Evolutionary conservation across 805 yeast genomes (phyloP), one percentile per base, ranked within the genome.

Genomic region (Cyberlindnera petersonii): DNA sequence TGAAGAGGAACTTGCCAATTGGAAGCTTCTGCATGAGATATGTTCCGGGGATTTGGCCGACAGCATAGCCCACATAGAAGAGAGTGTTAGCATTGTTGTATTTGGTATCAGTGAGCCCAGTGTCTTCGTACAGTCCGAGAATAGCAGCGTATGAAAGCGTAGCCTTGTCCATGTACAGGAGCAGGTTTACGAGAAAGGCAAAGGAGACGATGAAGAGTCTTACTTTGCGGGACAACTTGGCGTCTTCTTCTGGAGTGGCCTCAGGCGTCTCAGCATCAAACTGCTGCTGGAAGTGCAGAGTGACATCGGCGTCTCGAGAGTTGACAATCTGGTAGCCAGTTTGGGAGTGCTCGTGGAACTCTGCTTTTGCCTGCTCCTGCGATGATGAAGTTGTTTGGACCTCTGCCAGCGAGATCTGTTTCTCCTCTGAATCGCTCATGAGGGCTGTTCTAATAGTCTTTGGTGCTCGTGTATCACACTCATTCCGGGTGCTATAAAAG

Each of bases 91-190:
- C 60, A 39, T 72, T 70, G 46, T 71, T 69, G 52, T 71, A 75
- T 35, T 61, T 62, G 35, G 63, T 48, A 46, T 69, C 69, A 20
- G 60, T 58, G 20, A 76, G 50, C 3, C 68, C 66, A 2, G 75
- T 71, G 40, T 69, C 75, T 7, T 60, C 66, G 56, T 64, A 72
- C 20, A 75, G 55, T 1, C 70, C 79, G 36, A 74, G 61, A 34
- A 74, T 63, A 1, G 76, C 61, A 13, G 72, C 65, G 48, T 71
- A 75, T 0, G 74, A 65, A 31, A 74, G 47, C 4, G 77, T 68
- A 4, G 74, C 74, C 47, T 75, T 75, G 53, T 75, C 80, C 53
- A 72, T 65, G 49, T 68, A 74, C 38, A 72, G 55, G n/a, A 69
- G 46, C 40, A 67, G 47, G 52, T 71, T 65, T 19, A 72, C 64